Conservation (phyloP, 441 rosid species). For the Kokia cookei region DNA sequence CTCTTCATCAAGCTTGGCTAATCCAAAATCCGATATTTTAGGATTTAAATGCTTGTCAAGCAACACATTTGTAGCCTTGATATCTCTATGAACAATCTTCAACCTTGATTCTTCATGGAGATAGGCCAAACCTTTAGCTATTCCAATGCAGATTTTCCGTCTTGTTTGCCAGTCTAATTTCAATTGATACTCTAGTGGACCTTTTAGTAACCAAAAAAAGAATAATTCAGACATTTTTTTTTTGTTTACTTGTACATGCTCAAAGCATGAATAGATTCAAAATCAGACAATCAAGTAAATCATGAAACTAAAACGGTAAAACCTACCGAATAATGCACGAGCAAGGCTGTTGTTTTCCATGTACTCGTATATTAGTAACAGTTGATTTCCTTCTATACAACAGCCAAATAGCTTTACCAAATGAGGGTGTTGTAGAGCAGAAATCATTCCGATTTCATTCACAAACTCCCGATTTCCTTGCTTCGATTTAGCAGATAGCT, state of each 20-base stretch:
- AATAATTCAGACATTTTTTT: neutral
- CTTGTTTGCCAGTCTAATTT: conserved; percentile 39
- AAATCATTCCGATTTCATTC: conserved; percentile 67
- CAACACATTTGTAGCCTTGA: conserved; percentile 42
- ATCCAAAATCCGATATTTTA: conserved; percentile 47
- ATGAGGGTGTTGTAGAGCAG: conserved; percentile 49
- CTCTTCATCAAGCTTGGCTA: conserved; percentile 42
- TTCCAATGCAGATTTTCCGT: conserved; percentile 31
- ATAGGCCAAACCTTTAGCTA: conserved; percentile 43
- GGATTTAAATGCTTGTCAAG: conserved; percentile 32
- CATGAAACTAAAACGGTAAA: neutral
- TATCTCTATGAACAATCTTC: conserved; percentile 53
- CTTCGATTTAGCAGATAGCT: conserved; percentile 57
- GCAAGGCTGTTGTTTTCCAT: conserved; percentile 19
- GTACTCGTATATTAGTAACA: conserved; percentile 41
- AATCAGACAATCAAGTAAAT: neutral
- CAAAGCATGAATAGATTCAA: neutral
- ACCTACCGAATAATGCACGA: neutral
- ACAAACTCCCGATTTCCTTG: conserved; percentile 73
- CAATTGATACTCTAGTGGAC: conserved; percentile 21
- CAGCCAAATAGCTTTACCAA: conserved; percentile 47
- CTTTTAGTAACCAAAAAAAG: neutral
- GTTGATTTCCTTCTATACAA: conserved; percentile 40
- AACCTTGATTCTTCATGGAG: conserved; percentile 34
- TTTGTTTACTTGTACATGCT: neutral